Conservation (phyloP, 352 stramenopile species). For the Plasmopara muralis region DNA sequence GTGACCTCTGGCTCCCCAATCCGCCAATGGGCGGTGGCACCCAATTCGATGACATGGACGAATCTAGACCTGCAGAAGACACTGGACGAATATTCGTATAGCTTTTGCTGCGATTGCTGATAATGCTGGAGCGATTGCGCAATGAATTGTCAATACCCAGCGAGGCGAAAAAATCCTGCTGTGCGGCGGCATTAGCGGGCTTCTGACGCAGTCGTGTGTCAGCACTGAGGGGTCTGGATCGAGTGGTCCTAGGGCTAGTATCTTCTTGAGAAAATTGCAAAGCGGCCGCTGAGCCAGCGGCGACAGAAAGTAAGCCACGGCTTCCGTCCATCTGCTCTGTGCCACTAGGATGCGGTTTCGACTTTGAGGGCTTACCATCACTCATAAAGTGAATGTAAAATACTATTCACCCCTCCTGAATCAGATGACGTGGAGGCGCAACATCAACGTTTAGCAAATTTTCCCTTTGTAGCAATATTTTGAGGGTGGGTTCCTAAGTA, state of each 20-base stretch:
- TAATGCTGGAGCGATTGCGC: constrained; percentile 14
- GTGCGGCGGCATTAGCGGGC: constrained; percentile 19
- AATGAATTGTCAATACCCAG: constrained; percentile 34
- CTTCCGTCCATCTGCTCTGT: constrained; percentile 24
- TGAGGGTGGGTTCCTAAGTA: too few species aligned
- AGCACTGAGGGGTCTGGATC: constrained; percentile 43
- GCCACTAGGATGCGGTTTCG: constrained; percentile 28
- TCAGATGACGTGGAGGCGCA: constrained; percentile 7
- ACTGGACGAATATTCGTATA: constrained; percentile 19
- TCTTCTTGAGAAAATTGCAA: constrained; percentile 1
- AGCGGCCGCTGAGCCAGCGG: constrained; percentile 2
- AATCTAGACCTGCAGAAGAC: constrained; percentile 11
- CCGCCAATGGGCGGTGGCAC: constrained; percentile 21
- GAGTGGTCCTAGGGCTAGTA: constrained; percentile 3
- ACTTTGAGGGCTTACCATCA: constrained; percentile 14
- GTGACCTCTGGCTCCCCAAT: constrained; percentile 11
- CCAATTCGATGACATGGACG: constrained; percentile 14
- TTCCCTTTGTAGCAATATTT: too few species aligned
- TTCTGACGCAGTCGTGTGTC: constrained; percentile 57
- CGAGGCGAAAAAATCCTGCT: constrained; percentile 51
- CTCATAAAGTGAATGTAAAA: constrained; percentile 2
- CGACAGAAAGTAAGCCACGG: constrained; percentile 24
- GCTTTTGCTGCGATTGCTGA: constrained; percentile 33
- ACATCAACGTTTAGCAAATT: too few species aligned
- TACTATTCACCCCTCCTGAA: constrained; percentile 2